Conservation (phyloP, 441 rosid species). For the Syzygium malaccense region DNA sequence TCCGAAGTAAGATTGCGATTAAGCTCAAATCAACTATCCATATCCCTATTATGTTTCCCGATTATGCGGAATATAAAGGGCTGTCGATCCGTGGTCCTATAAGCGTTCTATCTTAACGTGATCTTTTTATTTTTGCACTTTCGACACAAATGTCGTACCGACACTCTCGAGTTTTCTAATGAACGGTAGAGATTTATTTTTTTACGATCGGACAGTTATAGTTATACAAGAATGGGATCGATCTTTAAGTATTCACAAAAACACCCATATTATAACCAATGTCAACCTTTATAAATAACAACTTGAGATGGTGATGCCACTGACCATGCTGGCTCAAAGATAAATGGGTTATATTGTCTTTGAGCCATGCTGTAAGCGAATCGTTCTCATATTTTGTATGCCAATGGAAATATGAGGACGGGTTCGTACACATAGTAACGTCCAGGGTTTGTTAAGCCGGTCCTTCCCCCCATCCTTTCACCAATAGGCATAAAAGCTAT, state of each 20-base stretch:
- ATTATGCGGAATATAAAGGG: not conserved
- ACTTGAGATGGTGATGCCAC: not conserved
- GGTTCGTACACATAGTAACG: not conserved
- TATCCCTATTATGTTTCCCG: not conserved
- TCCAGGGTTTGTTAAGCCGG: not conserved
- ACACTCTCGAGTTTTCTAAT: not conserved
- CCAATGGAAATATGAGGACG: not conserved
- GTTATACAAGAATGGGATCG: not conserved
- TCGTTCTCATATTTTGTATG: not conserved
- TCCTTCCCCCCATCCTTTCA: not conserved
- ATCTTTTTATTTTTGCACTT: not conserved
- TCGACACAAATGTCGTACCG: fast-evolving
- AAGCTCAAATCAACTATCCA: not conserved
- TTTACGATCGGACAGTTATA: not conserved
- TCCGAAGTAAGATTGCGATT: not conserved
- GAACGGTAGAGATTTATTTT: not conserved
- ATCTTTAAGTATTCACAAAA: not conserved
- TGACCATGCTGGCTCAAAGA: fast-evolving
- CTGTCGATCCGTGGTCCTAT: fast-evolving
- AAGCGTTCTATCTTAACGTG: not conserved
- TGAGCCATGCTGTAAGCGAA: too few relatives aligned
- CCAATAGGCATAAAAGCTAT: not conserved
- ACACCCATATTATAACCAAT: not conserved
- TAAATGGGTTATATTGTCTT: not conserved
- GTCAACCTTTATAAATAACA: not conserved